Evolutionary conservation across 2,329 filamentous ascomycete genomes (phyloP).

Genomic region (Nakataea oryzae): DNA sequence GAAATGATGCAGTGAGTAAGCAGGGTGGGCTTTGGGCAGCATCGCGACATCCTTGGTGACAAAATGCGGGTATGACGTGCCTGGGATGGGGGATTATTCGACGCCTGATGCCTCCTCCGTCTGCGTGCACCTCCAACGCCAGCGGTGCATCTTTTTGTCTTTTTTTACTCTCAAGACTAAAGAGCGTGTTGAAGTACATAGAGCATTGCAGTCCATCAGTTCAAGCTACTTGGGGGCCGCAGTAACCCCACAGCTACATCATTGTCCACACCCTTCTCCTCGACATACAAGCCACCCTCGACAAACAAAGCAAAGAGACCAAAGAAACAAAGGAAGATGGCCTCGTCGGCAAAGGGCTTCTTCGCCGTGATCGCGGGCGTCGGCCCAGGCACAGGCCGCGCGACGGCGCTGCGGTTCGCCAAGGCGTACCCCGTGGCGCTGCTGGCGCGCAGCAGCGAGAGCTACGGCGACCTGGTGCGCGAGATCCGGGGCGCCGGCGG

Average conservation of each 20-base stretch:
- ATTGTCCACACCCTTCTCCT: too few relatives aligned
- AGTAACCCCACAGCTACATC: too few relatives aligned
- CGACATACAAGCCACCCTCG: not conserved
- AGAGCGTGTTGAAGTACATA: not conserved
- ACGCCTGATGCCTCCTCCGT: too few relatives aligned
- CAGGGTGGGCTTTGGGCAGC: not conserved
- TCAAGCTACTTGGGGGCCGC: too few relatives aligned
- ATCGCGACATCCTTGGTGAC: not conserved
- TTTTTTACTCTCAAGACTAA: not conserved
- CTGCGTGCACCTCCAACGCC: not conserved
- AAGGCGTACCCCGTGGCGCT: conserved; percentile 62
- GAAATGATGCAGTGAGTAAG: not conserved
- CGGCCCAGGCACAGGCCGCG: conserved; percentile 50
- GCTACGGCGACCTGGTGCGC: conserved; percentile 53
- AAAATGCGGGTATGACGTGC: not conserved
- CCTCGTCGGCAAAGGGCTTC: conserved; percentile 27
- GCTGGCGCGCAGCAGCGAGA: conserved; percentile 57
- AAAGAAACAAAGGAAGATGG: not conserved
- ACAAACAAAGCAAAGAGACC: not conserved
- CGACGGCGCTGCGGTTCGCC: conserved; percentile 45
- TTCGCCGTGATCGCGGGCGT: conserved; percentile 63
- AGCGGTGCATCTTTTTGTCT: not conserved
- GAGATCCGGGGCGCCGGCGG: conserved; percentile 62
- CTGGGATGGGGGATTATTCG: not conserved
- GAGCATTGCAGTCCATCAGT: too few relatives aligned